Evolutionary conservation across 257 asterid genomes (phyloP).

Genomic region (Ilex asprella): DNA sequence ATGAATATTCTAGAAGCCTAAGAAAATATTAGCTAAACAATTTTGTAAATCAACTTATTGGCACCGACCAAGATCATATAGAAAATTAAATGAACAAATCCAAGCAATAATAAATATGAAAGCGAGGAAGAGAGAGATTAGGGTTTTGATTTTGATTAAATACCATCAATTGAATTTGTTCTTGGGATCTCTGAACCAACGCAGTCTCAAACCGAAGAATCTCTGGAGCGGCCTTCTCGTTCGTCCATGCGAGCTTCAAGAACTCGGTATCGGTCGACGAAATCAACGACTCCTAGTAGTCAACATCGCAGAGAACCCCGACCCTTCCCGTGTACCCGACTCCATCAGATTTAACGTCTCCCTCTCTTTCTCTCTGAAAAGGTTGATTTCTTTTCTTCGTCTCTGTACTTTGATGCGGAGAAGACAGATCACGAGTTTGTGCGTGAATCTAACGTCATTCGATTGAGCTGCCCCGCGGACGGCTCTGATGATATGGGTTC

Average conservation of each 20-base stretch:
- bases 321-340: constrained; percentile 19
- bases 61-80: no score
- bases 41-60: no score
- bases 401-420: neutral
- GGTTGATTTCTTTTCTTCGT: no score
- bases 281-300: constrained; percentile 62
- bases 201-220: constrained; percentile 55
- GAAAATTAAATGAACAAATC: no score
- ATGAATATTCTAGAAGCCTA: no score
- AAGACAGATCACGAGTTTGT: neutral
- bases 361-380: no score
- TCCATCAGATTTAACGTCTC: neutral
- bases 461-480: neutral
- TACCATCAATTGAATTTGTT: constrained; percentile 65
- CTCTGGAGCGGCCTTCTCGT: constrained; percentile 93
- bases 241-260: constrained; percentile 74
- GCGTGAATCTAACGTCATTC: neutral
- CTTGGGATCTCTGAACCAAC: constrained; percentile 58
- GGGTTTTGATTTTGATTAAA: neutral
- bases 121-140: neutral
- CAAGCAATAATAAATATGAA: neutral
- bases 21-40: no score
- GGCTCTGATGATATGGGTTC: neutral
- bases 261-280: constrained; percentile 69
- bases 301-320: constrained; percentile 27